Evolutionary conservation across 768 basidiomycete species (phyloP).

Genomic region (Leccinum aurantiacum): DNA sequence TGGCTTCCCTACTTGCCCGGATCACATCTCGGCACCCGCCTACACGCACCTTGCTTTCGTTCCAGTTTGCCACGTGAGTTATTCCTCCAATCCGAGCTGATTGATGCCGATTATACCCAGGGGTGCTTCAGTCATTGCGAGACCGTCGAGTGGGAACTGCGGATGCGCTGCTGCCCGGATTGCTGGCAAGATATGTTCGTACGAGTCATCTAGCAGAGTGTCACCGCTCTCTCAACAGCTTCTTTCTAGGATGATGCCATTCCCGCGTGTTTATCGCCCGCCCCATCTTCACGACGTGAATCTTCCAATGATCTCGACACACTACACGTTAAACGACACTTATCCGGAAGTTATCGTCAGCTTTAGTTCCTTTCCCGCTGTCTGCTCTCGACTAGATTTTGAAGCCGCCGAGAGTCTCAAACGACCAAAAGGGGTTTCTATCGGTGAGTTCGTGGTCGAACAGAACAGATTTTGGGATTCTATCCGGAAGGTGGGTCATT

Average conservation of each 20-base stretch:
- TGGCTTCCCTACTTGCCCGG: conserved; percentile 27
- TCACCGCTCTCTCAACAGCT: neutral
- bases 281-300: neutral
- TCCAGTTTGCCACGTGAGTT: conserved; percentile 32
- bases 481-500: conserved; percentile 3
- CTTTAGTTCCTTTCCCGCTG: rapidly evolving
- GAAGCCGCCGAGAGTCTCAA: neutral
- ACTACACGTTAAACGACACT: neutral
- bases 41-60: conserved; percentile 32
- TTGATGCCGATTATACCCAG: neutral
- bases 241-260: conserved; percentile 4
- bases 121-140: conserved; percentile 4
- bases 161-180: conserved; percentile 8
- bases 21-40: conserved; percentile 22
- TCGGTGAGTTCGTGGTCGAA: neutral
- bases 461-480: neutral
- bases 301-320: neutral
- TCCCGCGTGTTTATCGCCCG: too few relatives aligned
- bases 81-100: neutral
- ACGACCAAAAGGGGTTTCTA: neutral
- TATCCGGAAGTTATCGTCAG: neutral
- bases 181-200: conserved; percentile 14
- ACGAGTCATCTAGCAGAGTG: neutral
- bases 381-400: conserved; percentile 1
- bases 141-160: conserved; percentile 12